These are phyloP conservation scores for Eutypella sp. DNA, from an alignment of 2,329 filamentous ascomycete species.

Conservation along the genomic window DNA sequence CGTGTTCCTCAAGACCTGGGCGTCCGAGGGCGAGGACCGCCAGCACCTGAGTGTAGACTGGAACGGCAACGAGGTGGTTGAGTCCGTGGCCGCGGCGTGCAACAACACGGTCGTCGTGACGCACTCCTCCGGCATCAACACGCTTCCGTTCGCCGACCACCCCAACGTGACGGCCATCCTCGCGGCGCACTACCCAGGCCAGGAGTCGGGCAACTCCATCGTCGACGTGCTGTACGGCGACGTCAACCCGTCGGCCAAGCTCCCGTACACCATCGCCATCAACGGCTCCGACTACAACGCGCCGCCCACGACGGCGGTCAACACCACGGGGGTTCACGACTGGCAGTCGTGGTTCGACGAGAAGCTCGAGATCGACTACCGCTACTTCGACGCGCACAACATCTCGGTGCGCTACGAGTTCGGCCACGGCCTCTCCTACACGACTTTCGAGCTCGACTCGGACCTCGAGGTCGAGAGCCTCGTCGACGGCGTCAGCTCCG, in stretches of 20 bases:
- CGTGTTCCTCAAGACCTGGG: constrained; percentile 62
- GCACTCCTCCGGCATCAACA: constrained; percentile 55
- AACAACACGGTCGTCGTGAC: constrained; percentile 50
- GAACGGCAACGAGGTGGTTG: constrained; percentile 57
- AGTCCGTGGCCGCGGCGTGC: constrained; percentile 37
- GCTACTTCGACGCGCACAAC: constrained; percentile 56
- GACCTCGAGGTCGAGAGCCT: constrained; percentile 32
- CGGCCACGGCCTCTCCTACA: constrained; percentile 52
- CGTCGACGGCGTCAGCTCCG: constrained; percentile 18
- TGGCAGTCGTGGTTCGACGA: constrained; percentile 52
- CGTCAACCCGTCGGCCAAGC: constrained; percentile 54
- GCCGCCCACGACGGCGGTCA: constrained; percentile 32
- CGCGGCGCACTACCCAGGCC: constrained; percentile 54
- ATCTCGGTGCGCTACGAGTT: constrained; percentile 61
- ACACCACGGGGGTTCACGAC: constrained; percentile 32
- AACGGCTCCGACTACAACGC: constrained; percentile 44
- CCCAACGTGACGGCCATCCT: constrained; percentile 58
- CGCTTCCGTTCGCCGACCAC: constrained; percentile 51
- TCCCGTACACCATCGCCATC: constrained; percentile 65
- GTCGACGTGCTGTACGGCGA: constrained; percentile 58
- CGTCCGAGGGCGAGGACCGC: constrained; percentile 59
- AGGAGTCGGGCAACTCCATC: constrained; percentile 57
- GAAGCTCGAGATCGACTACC: constrained; percentile 64
- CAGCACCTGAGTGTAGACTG: constrained; percentile 51
- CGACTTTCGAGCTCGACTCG: constrained; percentile 45